Conservation (phyloP, 345 rosid genomes). For the Eucalyptus rudis region DNA sequence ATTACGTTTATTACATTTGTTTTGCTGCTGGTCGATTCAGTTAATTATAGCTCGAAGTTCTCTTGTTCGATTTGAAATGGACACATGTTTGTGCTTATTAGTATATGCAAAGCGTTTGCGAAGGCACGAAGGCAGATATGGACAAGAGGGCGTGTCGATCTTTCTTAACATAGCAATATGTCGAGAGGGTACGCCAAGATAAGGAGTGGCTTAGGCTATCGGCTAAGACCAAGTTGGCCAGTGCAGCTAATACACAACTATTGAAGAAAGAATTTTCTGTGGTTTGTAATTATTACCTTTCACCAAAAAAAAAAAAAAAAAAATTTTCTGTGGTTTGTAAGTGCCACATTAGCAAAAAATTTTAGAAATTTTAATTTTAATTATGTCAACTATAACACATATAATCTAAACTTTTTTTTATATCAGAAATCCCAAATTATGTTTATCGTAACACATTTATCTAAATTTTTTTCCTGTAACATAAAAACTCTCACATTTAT, state of each 20-base stretch:
- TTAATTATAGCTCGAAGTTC: neutral
- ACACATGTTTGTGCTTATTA: neutral
- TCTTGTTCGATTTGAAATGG: too few relatives aligned
- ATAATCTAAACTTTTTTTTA: too few relatives aligned
- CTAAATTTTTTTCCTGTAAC: too few relatives aligned
- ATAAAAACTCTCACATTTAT: too few relatives aligned
- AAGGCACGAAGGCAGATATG: rapidly evolving
- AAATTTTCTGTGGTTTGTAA: neutral
- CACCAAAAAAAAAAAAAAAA: too few relatives aligned
- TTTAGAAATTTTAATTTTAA: too few relatives aligned
- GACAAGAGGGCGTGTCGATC: neutral
- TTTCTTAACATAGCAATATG: neutral
- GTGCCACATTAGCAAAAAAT: neutral
- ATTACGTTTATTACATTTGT: neutral
- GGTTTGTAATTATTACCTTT: too few relatives aligned
- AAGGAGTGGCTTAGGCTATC: neutral
- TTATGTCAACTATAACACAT: too few relatives aligned
- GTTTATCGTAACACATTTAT: too few relatives aligned
- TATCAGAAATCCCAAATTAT: too few relatives aligned
- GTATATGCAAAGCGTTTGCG: neutral
- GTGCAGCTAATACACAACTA: neutral
- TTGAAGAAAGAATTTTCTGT: neutral
- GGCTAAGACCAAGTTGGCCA: neutral
- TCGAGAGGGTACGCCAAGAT: neutral
- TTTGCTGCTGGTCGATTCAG: neutral